Evolutionary conservation across 805 yeast genomes (phyloP), one percentile per base, ranked within the genome.

Genomic region (Debaryomyces castellii): DNA sequence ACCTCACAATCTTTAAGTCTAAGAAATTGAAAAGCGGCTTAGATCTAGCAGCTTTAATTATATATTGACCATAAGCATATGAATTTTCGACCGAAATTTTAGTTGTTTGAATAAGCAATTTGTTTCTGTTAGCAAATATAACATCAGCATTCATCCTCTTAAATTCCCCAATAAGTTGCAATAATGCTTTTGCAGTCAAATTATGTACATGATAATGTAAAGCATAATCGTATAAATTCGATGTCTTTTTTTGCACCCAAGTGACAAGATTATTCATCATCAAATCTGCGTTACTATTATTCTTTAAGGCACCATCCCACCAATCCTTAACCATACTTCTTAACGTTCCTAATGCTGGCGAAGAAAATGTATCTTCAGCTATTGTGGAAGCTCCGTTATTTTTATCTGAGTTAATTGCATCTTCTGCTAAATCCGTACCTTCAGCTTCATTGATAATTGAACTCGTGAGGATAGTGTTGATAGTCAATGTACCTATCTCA

Each of bases 251-350:
- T 52, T 88, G 89, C 20, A 90, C 87, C 99, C 99, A 92, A 3
- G 83, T 73, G 1, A 88, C 86, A 60, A 92, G 82, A 22, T 82
- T 77, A 55, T 88, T 88, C 50, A 90, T 85, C 78, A 91, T 78
- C 1, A 87, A 72, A 62, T 91, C 97, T 0, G 97, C 96, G 48
- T 84, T 82, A 7, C 71, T 53, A 53, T 85, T 79, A 45, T 80
- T 81, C 17, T 72, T 70, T 45, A 87, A 66, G 0, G 97, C 97
- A 57, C 83, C 86, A 57, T 89, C 95, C 96, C 97, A 92, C 97
- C 97, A 89, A 25, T 76, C 82, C 56, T 86, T 89, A 10, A 94
- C 86, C 77, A 94, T 70, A 6, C 76, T 63, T 58, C 95, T 78
- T 45, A 94, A 71, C 1, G 85, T 85, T 8, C 73, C 63, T 50